Percentiles rank a stretch among this genome's conserved stretches.
phyloP scores from a whole-genome alignment of 768 basidiomycete species.

The Pholiota conissans region DNA sequence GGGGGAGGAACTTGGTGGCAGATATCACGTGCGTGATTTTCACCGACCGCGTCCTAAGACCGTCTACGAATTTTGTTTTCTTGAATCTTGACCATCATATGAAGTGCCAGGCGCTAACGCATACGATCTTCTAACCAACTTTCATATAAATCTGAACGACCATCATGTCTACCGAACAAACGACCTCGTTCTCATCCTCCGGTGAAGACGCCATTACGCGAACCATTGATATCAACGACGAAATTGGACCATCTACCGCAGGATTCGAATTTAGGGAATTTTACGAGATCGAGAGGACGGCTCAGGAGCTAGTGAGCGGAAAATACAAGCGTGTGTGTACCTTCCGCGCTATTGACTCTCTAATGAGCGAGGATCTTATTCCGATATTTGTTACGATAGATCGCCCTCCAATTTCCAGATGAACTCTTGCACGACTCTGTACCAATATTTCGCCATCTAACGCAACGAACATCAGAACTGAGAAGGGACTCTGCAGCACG shows the following conservation, averaged over 20 bases:
- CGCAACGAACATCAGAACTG: constrained; percentile 38
- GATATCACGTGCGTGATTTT: too few species aligned
- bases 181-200: constrained; percentile 26
- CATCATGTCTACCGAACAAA: constrained; percentile 7
- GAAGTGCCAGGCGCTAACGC: too few species aligned
- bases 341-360: not conserved
- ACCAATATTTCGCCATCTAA: constrained; percentile 72
- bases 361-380: not conserved
- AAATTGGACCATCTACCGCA: constrained; percentile 33
- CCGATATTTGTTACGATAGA: constrained; percentile 37
- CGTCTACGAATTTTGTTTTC: too few species aligned
- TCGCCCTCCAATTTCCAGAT: constrained; percentile 95
- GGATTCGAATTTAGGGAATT: constrained; percentile 52
- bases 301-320: constrained; percentile 55
- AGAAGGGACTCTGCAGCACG: not conserved
- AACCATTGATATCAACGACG: constrained; percentile 44
- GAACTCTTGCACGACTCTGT: constrained; percentile 88
- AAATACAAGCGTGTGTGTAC: constrained; percentile 68
- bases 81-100: not conserved
- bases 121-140: not conserved
- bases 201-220: constrained; percentile 60
- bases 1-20: not conserved
- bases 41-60: too few species aligned
- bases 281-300: constrained; percentile 76
- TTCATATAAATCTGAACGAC: not conserved